Evolutionary conservation across 2,329 filamentous ascomycete genomes (phyloP).

Genomic region (Monosporascus sp.): DNA sequence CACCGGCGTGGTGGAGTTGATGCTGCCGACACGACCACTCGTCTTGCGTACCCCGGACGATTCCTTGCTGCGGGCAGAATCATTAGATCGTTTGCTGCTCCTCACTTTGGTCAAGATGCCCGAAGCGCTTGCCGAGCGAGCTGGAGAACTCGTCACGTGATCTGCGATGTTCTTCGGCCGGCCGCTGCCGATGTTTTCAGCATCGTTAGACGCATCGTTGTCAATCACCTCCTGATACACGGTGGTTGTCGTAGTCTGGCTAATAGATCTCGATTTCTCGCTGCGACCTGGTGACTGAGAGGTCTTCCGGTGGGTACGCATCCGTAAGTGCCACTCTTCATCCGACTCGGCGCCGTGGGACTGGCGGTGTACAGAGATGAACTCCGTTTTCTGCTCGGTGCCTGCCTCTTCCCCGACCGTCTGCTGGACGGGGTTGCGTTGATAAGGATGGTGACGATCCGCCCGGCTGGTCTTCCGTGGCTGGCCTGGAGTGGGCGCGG

Average conservation of each 20-base stretch:
- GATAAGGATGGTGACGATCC: conserved; percentile 71
- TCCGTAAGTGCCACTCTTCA: conserved; percentile 75
- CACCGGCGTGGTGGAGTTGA: conserved; percentile 37
- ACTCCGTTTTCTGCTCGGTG: conserved; percentile 54
- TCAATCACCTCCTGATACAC: conserved; percentile 61
- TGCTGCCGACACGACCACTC: conserved; percentile 59
- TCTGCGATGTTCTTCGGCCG: conserved; percentile 53
- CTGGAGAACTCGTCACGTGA: conserved; percentile 40
- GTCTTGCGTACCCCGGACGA: conserved; percentile 57
- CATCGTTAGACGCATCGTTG: conserved; percentile 64
- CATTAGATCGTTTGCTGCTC: conserved; percentile 50
- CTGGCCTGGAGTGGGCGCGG: conserved; percentile 91
- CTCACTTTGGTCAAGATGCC: conserved; percentile 61
- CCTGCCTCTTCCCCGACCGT: conserved; percentile 45
- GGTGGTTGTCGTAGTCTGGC: conserved; percentile 69
- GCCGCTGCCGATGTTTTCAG: conserved; percentile 61
- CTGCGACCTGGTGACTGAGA: conserved; percentile 57
- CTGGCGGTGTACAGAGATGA: conserved; percentile 55
- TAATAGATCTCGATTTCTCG: conserved; percentile 64
- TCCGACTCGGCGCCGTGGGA: conserved; percentile 67
- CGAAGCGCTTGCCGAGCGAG: conserved; percentile 47
- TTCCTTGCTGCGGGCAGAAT: conserved; percentile 47
- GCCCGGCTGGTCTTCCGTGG: conserved; percentile 81
- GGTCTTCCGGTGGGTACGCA: conserved; percentile 61
- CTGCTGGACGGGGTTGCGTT: conserved; percentile 47